Evolutionary conservation across 2,329 filamentous ascomycete genomes (phyloP).

Genomic region (Colletotrichum karsti): DNA sequence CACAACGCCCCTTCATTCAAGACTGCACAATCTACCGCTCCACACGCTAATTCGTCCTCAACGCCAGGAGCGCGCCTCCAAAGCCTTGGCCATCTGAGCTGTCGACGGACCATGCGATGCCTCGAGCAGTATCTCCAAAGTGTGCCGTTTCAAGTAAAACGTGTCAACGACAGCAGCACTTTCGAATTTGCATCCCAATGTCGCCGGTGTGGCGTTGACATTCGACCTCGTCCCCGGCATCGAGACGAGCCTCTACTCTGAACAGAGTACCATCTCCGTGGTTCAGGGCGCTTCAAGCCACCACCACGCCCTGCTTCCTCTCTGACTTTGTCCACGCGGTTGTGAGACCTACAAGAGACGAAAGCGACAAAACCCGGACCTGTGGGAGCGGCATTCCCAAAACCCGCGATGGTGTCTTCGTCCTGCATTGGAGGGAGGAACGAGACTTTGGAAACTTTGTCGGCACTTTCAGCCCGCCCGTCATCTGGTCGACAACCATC

Average conservation of each 20-base stretch:
- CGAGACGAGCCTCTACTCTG: neutral
- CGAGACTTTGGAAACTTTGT: slow-evolving; percentile 18
- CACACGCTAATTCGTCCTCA: slow-evolving; percentile 21
- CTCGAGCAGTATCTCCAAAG: slow-evolving; percentile 2
- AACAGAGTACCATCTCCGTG: neutral
- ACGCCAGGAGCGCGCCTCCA: slow-evolving; percentile 12
- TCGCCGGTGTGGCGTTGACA: neutral
- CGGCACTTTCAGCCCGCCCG: slow-evolving; percentile 5
- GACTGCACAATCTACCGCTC: slow-evolving; percentile 18
- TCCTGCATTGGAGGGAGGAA: slow-evolving; percentile 24
- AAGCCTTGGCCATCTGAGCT: slow-evolving; percentile 14
- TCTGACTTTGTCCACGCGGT: neutral
- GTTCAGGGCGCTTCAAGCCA: slow-evolving; percentile 8
- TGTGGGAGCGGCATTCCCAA: slow-evolving; percentile 7
- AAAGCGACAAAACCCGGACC: slow-evolving; percentile 5
- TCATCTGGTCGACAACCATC: slow-evolving; percentile 7
- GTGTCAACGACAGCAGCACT: neutral
- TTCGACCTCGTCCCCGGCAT: neutral
- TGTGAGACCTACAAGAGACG: slow-evolving; percentile 7
- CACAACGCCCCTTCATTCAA: slow-evolving; percentile 25
- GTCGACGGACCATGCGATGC: slow-evolving; percentile 7
- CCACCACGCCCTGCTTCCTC: neutral
- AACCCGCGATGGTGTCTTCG: slow-evolving; percentile 1
- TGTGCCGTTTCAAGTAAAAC: slow-evolving; percentile 26
- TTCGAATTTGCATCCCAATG: too few species aligned